Percentiles rank a stretch among this genome's conserved stretches.
phyloP scores from a whole-genome alignment of 2,329 filamentous ascomycete genomes.

The Xylaria sp. region DNA sequence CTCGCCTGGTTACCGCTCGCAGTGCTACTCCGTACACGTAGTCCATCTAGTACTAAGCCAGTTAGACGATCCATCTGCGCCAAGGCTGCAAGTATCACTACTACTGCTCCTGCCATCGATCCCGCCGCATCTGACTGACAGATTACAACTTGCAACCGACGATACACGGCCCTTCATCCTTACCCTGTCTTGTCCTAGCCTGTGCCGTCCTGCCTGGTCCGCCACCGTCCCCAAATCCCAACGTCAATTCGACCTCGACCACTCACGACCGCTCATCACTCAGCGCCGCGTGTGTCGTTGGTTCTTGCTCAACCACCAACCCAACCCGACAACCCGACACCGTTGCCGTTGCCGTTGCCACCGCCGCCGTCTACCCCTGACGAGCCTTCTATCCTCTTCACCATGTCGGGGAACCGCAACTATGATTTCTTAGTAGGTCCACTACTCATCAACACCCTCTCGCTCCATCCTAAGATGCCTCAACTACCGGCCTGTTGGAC shows the following conservation, averaged over 20 bases:
- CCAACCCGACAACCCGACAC: slow-evolving; percentile 10
- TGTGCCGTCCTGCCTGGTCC: slow-evolving; percentile 8
- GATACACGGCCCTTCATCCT: slow-evolving; percentile 27
- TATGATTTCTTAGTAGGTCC: slow-evolving; percentile 94
- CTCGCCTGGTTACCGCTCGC: no score
- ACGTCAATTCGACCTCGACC: slow-evolving; percentile 18
- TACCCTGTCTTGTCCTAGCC: slow-evolving; percentile 18
- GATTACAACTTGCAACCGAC: slow-evolving; percentile 37
- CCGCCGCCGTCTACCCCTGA: slow-evolving; percentile 1
- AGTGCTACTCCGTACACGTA: slow-evolving; percentile 19
- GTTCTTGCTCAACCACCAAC: slow-evolving; percentile 20
- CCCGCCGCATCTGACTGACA: slow-evolving; percentile 38
- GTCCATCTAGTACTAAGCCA: slow-evolving; percentile 41
- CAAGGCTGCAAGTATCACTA: slow-evolving; percentile 33
- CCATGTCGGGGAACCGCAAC: slow-evolving; percentile 97
- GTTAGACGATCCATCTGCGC: slow-evolving; percentile 42
- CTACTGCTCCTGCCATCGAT: slow-evolving; percentile 33
- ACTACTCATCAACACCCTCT: slow-evolving; percentile 13
- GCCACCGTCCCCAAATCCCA: slow-evolving; percentile 6
- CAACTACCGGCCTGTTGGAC: background rate
- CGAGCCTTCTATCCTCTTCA: slow-evolving; percentile 45
- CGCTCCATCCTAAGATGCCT: background rate
- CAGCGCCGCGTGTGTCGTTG: slow-evolving; percentile 27
- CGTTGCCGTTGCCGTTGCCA: slow-evolving; percentile 8
- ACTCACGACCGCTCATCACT: slow-evolving; percentile 15